These are phyloP conservation scores for Thelonectria rubi DNA, from an alignment of 2,329 filamentous ascomycete species.

Conservation along the genomic window DNA sequence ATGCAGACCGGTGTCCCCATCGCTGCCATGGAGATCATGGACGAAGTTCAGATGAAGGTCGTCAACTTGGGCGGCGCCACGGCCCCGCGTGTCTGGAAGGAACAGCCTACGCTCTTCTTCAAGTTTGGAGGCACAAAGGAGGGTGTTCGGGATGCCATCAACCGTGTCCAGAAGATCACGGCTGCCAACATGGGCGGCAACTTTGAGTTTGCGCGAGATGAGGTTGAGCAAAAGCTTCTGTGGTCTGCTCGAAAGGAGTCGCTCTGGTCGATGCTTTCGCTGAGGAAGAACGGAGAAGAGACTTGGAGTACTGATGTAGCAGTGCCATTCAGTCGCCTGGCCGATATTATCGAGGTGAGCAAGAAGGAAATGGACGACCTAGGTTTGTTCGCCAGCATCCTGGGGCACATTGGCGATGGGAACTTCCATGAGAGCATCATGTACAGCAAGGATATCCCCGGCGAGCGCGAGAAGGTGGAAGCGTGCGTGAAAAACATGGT, in stretches of 20 bases:
- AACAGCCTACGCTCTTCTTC: constrained; percentile 82
- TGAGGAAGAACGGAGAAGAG: constrained; percentile 72
- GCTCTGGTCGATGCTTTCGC: constrained; percentile 82
- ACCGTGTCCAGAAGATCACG: constrained; percentile 73
- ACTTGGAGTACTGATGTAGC: constrained; percentile 89
- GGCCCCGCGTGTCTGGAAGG: constrained; percentile 74
- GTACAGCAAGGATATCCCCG: constrained; percentile 76
- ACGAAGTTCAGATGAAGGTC: constrained; percentile 86
- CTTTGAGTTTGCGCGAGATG: constrained; percentile 81
- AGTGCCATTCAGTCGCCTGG: constrained; percentile 78
- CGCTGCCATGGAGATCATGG: constrained; percentile 86
- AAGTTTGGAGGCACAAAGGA: constrained; percentile 84
- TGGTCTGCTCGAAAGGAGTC: constrained; percentile 86
- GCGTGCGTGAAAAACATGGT: constrained; percentile 90
- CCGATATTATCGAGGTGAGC: constrained; percentile 81
- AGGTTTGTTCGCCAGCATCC: constrained; percentile 84
- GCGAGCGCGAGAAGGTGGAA: constrained; percentile 79
- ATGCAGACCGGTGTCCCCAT: constrained; percentile 79
- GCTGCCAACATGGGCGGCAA: constrained; percentile 68
- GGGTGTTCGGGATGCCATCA: constrained; percentile 81
- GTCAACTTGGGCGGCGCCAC: constrained; percentile 80
- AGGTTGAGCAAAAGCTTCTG: constrained; percentile 75
- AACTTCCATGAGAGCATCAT: constrained; percentile 96
- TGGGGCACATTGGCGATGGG: constrained; percentile 91
- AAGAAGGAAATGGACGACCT: constrained; percentile 90